phyloP scores from a whole-genome alignment of 2,329 filamentous ascomycete species.

The Tolypocladium amazonense region DNA sequence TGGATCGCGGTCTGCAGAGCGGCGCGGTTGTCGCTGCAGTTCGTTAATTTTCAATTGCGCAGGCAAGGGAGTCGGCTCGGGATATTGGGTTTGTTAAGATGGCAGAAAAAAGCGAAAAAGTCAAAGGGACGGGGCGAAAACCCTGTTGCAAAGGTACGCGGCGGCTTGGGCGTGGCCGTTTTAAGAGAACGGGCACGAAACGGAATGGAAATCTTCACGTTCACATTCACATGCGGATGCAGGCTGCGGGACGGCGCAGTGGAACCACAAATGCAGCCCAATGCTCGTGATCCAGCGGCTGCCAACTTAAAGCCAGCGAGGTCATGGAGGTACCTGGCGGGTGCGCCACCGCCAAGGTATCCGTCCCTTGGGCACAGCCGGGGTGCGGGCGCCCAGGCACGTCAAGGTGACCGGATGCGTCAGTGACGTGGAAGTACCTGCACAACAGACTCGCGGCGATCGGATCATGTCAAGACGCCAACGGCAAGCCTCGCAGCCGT shows the following conservation, averaged over 20 bases:
- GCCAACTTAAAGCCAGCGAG: too few species aligned
- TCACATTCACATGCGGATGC: background rate
- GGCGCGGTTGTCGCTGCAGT: background rate
- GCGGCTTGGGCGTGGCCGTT: background rate
- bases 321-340: background rate
- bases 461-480: background rate
- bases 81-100: background rate
- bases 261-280: background rate
- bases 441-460: background rate
- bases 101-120: background rate
- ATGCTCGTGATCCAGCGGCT: too few species aligned
- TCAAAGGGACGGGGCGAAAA: background rate
- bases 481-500: background rate
- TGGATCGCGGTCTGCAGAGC: background rate
- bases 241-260: background rate
- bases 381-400: background rate
- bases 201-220: background rate
- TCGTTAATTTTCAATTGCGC: background rate
- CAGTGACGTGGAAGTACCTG: background rate
- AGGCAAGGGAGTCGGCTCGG: background rate
- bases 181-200: background rate
- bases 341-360: background rate
- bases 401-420: background rate
- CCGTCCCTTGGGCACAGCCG: background rate
- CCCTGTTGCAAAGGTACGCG: background rate